Percentiles rank a stretch among this genome's conserved stretches.
Evolutionary conservation across 345 rosid species (phyloP).

Genomic region (Gossypium bickii): DNA sequence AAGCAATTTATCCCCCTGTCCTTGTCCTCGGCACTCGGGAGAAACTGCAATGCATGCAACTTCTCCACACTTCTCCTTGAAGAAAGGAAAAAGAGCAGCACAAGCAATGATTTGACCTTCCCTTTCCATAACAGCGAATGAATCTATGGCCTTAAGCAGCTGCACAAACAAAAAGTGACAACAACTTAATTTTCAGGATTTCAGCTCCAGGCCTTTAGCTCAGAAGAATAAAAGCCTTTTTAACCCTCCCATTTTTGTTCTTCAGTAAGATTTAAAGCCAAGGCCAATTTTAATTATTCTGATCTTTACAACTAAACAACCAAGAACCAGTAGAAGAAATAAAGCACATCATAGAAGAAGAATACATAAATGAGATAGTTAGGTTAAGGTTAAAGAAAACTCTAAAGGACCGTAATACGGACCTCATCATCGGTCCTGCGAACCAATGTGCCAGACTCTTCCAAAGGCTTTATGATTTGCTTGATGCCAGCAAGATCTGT

Average conservation of each 20-base stretch:
- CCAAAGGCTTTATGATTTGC: slow-evolving; percentile 63
- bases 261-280: neutral
- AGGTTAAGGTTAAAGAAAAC: neutral
- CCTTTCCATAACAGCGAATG: slow-evolving; percentile 60
- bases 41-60: slow-evolving; percentile 93
- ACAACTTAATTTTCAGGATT: slow-evolving; percentile 1
- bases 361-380: neutral
- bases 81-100: slow-evolving; percentile 88
- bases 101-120: slow-evolving; percentile 68
- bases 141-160: slow-evolving; percentile 39
- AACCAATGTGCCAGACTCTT: slow-evolving; percentile 63
- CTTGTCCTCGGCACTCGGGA: slow-evolving; percentile 90
- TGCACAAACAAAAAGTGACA: slow-evolving; percentile 21
- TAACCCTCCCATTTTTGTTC: neutral
- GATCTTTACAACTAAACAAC: slow-evolving; percentile 1
- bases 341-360: neutral
- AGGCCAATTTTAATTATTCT: neutral
- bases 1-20: slow-evolving; percentile 91
- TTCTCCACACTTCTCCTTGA: slow-evolving; percentile 82
- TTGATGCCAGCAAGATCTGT: slow-evolving; percentile 73
- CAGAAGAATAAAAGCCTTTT: neutral
- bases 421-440: slow-evolving; percentile 80
- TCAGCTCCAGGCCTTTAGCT: neutral
- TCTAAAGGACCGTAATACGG: slow-evolving; percentile 14
- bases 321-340: neutral